phyloP scores from a whole-genome alignment of 1,139 yeast genomes.

The Saccharomyces hybrid region DNA sequence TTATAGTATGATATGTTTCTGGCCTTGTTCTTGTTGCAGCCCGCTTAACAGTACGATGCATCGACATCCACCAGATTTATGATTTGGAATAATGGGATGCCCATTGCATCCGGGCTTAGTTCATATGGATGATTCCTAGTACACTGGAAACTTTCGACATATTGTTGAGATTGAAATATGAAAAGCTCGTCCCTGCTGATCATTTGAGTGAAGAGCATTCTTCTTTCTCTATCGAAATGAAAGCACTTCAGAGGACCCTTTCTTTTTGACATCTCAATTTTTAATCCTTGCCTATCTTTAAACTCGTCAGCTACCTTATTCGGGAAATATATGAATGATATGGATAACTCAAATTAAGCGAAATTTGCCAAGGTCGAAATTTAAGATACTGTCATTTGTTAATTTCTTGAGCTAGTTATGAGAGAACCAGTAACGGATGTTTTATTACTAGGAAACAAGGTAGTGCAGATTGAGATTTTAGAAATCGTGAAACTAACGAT shows the following conservation, averaged over 20 bases:
- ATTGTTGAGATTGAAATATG: constrained; percentile 10
- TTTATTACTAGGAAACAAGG: too few species aligned
- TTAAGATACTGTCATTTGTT: too few species aligned
- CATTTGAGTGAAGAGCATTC: constrained; percentile 8
- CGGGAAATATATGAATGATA: too few species aligned
- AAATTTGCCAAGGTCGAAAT: too few species aligned
- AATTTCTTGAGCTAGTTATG: too few species aligned
- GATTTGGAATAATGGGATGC: constrained; percentile 12
- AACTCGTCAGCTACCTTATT: background rate
- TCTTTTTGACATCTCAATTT: background rate
- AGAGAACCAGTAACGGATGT: too few species aligned
- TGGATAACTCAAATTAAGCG: too few species aligned
- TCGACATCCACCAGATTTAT: background rate
- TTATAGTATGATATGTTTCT: constrained; percentile 5
- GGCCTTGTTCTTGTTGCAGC: background rate
- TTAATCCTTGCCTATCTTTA: background rate
- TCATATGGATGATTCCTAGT: constrained; percentile 1
- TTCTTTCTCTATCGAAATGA: constrained; percentile 4
- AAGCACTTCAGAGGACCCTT: constrained; percentile 2
- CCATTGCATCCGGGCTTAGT: constrained; percentile 11
- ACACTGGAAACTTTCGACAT: constrained; percentile 10
- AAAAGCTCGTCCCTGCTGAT: constrained; percentile 5
- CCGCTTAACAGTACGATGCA: background rate
- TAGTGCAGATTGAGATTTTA: too few species aligned
- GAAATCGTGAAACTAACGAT: too few species aligned